A percentile compares a stretch with the other conserved stretches of the same genome.
phyloP scores from a whole-genome alignment of 176 grass and related monocot genomes.

The bread wheat (Triticum aestivum) region DNA sequence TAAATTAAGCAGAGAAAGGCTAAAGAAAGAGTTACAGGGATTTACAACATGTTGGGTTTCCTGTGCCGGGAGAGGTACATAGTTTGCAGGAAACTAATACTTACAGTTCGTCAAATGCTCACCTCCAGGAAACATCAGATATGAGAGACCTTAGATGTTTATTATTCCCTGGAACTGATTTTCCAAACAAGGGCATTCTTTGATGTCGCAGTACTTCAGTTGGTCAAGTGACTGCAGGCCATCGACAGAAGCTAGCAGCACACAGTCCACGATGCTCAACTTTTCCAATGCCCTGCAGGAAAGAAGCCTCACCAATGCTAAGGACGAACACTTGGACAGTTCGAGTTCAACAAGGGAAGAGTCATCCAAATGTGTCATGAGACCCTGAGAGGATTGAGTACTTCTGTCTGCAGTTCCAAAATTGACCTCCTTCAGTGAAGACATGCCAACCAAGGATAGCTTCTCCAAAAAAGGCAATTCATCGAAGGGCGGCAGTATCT shows the following conservation, averaged over 20 bases:
- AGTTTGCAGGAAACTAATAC: neutral
- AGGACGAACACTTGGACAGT: neutral
- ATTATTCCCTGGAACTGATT: neutral
- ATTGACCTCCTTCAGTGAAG: too few species aligned
- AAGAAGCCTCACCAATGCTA: neutral
- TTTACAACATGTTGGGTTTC: neutral
- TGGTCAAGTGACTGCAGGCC: neutral
- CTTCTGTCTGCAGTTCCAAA: neutral
- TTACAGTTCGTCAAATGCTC: neutral
- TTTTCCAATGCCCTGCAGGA: neutral
- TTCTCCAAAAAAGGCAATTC: conserved; percentile 6
- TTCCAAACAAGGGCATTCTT: neutral
- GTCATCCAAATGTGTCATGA: neutral
- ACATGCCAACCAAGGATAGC: conserved; percentile 19
- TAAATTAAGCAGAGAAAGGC: neutral
- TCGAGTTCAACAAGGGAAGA: neutral
- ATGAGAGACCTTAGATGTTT: neutral
- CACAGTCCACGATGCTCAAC: neutral
- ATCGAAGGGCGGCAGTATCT: neutral
- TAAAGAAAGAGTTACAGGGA: neutral
- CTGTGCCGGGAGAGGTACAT: neutral
- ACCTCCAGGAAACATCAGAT: too few species aligned
- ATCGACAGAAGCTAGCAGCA: neutral
- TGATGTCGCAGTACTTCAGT: neutral
- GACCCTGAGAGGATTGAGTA: neutral